Evolutionary conservation across 2,329 filamentous ascomycete species (phyloP).

Genomic region (Exophiala sideris): DNA sequence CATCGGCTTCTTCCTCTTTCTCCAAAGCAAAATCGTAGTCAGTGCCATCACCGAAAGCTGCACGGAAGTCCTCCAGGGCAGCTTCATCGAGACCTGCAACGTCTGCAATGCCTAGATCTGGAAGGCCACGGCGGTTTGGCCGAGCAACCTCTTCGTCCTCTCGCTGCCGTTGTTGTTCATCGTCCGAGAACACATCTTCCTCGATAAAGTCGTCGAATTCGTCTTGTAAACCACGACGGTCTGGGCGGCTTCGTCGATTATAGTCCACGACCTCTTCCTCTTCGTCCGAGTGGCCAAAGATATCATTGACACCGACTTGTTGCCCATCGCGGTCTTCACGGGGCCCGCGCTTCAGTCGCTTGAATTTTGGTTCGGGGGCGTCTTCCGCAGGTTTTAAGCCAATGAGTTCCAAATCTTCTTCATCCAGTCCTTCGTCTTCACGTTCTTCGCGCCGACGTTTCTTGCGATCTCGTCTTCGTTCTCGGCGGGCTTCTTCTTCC

Average conservation of each 20-base stretch:
- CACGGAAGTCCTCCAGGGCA: slow-evolving; percentile 91
- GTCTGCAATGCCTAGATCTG: slow-evolving; percentile 68
- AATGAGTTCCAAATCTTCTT: slow-evolving; percentile 94
- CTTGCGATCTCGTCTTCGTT: slow-evolving; percentile 61
- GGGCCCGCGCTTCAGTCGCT: slow-evolving; percentile 90
- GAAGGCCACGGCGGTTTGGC: slow-evolving; percentile 66
- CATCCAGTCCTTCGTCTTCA: slow-evolving; percentile 80
- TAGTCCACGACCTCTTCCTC: slow-evolving; percentile 57
- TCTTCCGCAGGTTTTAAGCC: slow-evolving; percentile 64
- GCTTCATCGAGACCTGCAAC: slow-evolving; percentile 85
- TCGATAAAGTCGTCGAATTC: slow-evolving; percentile 97
- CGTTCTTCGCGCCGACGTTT: slow-evolving; percentile 75
- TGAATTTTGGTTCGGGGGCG: slow-evolving; percentile 73
- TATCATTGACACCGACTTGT: slow-evolving; percentile 73
- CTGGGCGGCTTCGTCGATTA: slow-evolving; percentile 34
- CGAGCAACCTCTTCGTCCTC: slow-evolving; percentile 82
- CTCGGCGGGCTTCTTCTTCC: slow-evolving; percentile 69
- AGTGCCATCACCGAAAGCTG: slow-evolving; percentile 90
- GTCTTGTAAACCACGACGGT: slow-evolving; percentile 63
- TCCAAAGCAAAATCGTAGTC: slow-evolving; percentile 95
- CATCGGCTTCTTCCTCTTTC: slow-evolving; percentile 77
- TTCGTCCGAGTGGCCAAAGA: slow-evolving; percentile 94
- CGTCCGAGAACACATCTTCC: slow-evolving; percentile 86
- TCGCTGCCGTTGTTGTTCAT: slow-evolving; percentile 69
- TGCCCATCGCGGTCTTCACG: slow-evolving; percentile 66